Conservation (phyloP, 257 asterid genomes). For the Solanum tarapatanum region DNA sequence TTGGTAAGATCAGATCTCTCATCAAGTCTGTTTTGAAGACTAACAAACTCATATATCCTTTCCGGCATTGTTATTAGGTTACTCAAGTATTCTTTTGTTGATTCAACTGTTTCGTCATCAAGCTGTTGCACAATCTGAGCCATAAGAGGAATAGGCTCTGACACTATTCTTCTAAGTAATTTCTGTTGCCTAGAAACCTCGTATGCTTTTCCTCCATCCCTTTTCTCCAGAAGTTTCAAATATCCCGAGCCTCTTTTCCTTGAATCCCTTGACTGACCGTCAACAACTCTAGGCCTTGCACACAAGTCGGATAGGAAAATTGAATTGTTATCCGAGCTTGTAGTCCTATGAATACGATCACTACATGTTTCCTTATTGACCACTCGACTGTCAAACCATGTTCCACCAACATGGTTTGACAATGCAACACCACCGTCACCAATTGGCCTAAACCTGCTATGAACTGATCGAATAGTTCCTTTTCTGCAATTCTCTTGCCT, state of each 20-base stretch:
- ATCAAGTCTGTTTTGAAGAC: conserved; percentile 57
- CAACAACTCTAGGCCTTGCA: conserved; percentile 47
- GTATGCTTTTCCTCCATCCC: conserved; percentile 27
- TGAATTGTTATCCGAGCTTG: conserved; percentile 8
- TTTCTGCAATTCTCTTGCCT: conserved; percentile 43
- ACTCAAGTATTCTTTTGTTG: conserved; percentile 51
- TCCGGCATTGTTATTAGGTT: conserved; percentile 29
- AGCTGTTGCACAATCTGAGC: conserved; percentile 65
- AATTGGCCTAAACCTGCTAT: conserved; percentile 56
- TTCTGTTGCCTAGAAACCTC: conserved; percentile 43
- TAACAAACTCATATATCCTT: conserved; percentile 38
- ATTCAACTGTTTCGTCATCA: conserved; percentile 60
- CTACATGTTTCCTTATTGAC: conserved; percentile 41
- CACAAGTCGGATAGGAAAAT: conserved; percentile 76
- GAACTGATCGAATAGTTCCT: background rate
- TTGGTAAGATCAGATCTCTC: conserved; percentile 71
- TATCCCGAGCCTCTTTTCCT: conserved; percentile 33
- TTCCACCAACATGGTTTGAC: conserved; percentile 42
- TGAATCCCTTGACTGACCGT: conserved; percentile 33
- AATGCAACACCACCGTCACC: conserved; percentile 82
- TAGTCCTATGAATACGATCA: conserved; percentile 23
- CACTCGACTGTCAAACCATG: conserved; percentile 25
- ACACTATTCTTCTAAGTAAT: conserved; percentile 55
- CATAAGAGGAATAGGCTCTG: conserved; percentile 56
- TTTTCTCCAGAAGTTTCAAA: conserved; percentile 32